These are phyloP conservation scores for Nigrograna mackinnonii DNA, from an alignment of 2,329 filamentous ascomycete genomes.

Conservation along the genomic window DNA sequence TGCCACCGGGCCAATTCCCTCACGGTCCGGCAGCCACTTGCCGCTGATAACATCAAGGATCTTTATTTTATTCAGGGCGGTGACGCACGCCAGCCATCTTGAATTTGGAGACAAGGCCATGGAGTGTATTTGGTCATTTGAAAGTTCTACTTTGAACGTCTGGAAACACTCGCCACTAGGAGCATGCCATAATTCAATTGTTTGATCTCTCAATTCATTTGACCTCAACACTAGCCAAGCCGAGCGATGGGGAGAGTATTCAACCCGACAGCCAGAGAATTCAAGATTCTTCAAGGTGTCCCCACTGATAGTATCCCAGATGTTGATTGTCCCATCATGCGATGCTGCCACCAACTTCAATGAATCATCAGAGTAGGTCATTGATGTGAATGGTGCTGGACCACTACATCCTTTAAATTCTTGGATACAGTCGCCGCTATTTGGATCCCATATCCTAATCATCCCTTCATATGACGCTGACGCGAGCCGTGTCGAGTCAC, in stretches of 20 bases:
- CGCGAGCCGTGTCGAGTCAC: conserved; percentile 5
- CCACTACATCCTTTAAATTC: conserved; percentile 64
- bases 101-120: conserved; percentile 1
- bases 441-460: conserved; percentile 20
- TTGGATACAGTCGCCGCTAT: conserved; percentile 38
- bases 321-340: conserved; percentile 9
- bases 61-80: conserved; percentile 3
- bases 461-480: conserved; percentile 10
- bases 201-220: neutral
- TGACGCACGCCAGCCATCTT: conserved; percentile 3
- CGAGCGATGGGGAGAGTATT: neutral
- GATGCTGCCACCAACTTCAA: conserved; percentile 18
- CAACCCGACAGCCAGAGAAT: conserved; percentile 2
- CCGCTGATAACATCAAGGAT: conserved; percentile 3
- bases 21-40: conserved; percentile 12
- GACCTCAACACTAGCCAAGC: conserved; percentile 10
- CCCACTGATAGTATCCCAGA: conserved; percentile 20
- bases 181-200: conserved; percentile 20
- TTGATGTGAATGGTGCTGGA: conserved; percentile 3
- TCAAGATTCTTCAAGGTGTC: conserved; percentile 14
- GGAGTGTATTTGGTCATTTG: neutral
- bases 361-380: conserved; percentile 25
- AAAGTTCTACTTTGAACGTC: conserved; percentile 21
- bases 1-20: conserved; percentile 18
- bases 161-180: conserved; percentile 7